phyloP scores from a whole-genome alignment of 345 rosid species.

The Eucalyptus regnans region DNA sequence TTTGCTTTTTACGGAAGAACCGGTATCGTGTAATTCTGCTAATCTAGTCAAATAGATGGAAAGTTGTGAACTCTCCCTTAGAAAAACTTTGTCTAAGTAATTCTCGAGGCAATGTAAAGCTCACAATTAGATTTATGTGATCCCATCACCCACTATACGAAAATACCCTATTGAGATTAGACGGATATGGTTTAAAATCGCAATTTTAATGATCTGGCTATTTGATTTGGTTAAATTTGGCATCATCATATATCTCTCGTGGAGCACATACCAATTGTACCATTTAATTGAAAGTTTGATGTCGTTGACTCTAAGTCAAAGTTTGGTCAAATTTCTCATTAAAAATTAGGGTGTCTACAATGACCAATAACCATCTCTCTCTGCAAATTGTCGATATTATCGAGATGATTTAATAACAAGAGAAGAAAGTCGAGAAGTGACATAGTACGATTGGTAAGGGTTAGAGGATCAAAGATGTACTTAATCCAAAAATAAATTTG shows the following conservation, averaged over 20 bases:
- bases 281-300: background rate
- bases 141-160: background rate
- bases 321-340: background rate
- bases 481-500: background rate
- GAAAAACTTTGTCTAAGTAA: background rate
- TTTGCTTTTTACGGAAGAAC: fast-evolving
- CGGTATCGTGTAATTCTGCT: fast-evolving
- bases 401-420: background rate
- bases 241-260: background rate
- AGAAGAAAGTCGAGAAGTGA: background rate
- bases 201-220: background rate
- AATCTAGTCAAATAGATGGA: background rate
- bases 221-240: background rate
- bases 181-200: background rate
- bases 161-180: background rate
- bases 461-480: background rate
- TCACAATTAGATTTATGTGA: background rate
- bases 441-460: background rate
- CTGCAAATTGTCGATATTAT: background rate
- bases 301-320: background rate
- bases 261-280: background rate
- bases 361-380: background rate
- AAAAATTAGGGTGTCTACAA: background rate
- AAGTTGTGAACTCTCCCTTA: background rate
- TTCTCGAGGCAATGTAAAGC: fast-evolving